Evolutionary conservation across 139 green algal species (phyloP).

Genomic region (Auxenochlorella protothecoides): DNA sequence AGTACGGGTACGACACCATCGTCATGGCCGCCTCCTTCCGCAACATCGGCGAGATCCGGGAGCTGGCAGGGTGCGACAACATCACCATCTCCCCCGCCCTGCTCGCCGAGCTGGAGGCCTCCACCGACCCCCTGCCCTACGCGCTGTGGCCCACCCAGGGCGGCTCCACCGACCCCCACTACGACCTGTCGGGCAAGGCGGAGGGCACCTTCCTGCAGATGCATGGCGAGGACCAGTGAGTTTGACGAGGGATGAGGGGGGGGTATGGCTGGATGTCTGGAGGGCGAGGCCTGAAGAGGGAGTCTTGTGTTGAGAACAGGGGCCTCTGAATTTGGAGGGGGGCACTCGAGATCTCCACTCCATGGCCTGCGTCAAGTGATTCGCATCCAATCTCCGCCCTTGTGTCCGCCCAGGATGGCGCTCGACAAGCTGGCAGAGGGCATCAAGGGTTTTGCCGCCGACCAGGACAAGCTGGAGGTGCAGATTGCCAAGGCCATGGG

Average conservation of each 20-base stretch:
- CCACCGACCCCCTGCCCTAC: constrained; percentile 50
- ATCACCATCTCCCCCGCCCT: constrained; percentile 81
- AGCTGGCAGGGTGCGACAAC: constrained; percentile 83
- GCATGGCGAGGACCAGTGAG: constrained; percentile 46
- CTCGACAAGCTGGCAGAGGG: constrained; percentile 79
- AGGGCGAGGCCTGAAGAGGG: no score
- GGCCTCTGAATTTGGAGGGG: no score
- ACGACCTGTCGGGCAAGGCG: constrained; percentile 22
- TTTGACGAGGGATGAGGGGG: not conserved
- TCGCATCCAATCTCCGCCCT: no score
- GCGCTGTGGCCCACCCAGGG: constrained; percentile 52
- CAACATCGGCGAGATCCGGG: constrained; percentile 69
- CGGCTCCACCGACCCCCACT: constrained; percentile 15
- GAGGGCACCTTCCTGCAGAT: constrained; percentile 45
- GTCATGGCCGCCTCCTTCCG: constrained; percentile 88
- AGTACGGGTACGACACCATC: constrained; percentile 56
- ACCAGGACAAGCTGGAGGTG: constrained; percentile 51
- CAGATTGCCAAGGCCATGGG: not conserved
- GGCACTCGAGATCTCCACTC: no score
- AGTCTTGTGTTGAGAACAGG: no score
- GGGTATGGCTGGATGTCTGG: not conserved
- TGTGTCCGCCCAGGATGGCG: constrained; percentile 46
- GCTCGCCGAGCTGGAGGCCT: constrained; percentile 65
- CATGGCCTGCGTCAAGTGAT: no score
- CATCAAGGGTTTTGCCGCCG: constrained; percentile 61